Evolutionary conservation across 805 yeast species (phyloP), one percentile per base, ranked within the genome.

Genomic region (Barnettozyma californica): DNA sequence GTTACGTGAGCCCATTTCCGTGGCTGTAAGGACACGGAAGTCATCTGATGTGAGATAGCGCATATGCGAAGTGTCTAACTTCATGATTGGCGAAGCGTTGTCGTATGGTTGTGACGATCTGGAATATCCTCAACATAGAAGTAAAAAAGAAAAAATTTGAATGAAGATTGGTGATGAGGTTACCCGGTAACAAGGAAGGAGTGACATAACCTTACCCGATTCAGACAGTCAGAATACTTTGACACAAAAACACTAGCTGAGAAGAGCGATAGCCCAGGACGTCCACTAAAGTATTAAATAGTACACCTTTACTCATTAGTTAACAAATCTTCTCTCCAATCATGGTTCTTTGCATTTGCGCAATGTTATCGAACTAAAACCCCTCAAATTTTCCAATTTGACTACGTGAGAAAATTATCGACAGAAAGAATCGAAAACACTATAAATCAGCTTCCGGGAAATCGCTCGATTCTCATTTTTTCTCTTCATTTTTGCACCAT

Each of bases 61-160:
- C 96, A 94, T 88, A 66, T 89, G 95, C 9, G 94, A 74, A 0
- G 95, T 87, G 58, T 94, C 97, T 46, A 94, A 73, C 77, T 90
- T 94, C 97, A 94, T 92, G 35, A 16, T 29, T 14, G 23, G 33
- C 20, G 41, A 14, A 10, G 16, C 21, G 25, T 37, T 11, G 18
- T 37, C 25, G 21, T 21, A 21, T 3, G 8, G 14, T 43, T 25
- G n/a, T 35, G 25, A 14, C 10, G 33, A n/a, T 39, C 25, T 23
- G 18, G n/a, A n/a, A n/a, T n/a, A 16, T 5, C 3, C 21, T 16
- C 16, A 18, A 23, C 25, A 23, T 5, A 23, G 25, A 23, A 23
- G 21, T 5, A 10, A 7, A 16, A 14, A 19, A 19, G 26, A 19
- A 38, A 38, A 38, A 38, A 21, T 20, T 38, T 38, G 33, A 29